Evolutionary conservation across 2,329 filamentous ascomycete species (phyloP), one percentile per base, ranked within the genome.

Genomic region (Fonsecaea monophora): DNA sequence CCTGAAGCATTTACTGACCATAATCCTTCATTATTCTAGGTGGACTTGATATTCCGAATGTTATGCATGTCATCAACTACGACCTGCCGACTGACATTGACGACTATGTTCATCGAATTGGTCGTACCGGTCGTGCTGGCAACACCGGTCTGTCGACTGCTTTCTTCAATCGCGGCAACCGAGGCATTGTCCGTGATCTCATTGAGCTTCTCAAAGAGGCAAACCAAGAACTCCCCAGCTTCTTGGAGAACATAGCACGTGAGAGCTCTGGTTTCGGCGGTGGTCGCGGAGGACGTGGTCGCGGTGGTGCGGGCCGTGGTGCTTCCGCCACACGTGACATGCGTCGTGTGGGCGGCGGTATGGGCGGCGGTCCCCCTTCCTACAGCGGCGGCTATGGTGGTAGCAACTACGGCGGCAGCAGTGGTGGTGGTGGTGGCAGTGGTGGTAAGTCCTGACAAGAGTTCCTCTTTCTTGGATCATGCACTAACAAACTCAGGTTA

Each of bases 131-230:
- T 78, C 95, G 95, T 92, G 95, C 95, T 72, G 95, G 95, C 81
- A 99, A 99, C 86, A 98, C 94, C 75, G 95, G 95, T 90, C 90
- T 97, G 73, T 92, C 95, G 5, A 99, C 95, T 74, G 95, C 95
- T 65, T 99, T 99, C 87, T 98, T 99, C 90, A 99, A 99, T 88
- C 94, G 95, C 78, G 94, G 94, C 77, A 99, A 99, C 86, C 92
- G 95, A 76, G 95, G 95, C 82, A 92, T 99, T 74, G 95, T 98
- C 71, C 91, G 95, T 73, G 95, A 98, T 75, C 89, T 99, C 69
- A 87, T 99, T 74, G 95, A 99, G n/a, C 89, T 99, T 34, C 87
- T 99, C 73, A 98, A 98, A 86, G 95, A 99, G 81, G 95, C 95
- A 73, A 96, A 99, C 84, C 95, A 99, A 81, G 95, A 99, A 77